phyloP scores from a whole-genome alignment of 2,329 filamentous ascomycete species.

The Nothophoma quercina region DNA sequence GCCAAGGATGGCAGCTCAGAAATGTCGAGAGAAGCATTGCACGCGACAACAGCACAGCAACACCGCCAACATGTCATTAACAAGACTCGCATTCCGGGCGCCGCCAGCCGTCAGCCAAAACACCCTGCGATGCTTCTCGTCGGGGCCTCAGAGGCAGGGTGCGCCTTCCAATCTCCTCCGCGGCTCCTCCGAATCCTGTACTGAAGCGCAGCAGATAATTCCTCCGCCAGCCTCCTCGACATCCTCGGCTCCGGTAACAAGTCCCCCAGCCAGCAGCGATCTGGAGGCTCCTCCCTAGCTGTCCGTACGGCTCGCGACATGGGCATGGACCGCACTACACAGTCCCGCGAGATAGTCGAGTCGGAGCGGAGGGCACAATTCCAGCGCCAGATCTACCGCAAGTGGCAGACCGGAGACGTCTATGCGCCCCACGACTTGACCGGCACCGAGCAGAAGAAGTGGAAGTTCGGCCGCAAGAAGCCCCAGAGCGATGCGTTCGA shows the following conservation, averaged over 20 bases:
- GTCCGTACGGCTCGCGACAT: conserved; percentile 27
- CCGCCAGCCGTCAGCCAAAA: conserved; percentile 9
- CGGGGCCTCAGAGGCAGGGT: conserved; percentile 31
- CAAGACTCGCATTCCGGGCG: conserved; percentile 24
- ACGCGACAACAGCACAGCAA: conserved; percentile 12
- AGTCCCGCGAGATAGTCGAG: conserved; percentile 34
- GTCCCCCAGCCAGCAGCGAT: conserved; percentile 1
- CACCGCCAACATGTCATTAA: conserved; percentile 32
- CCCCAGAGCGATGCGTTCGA: conserved; percentile 76
- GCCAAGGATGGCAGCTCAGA: conserved; percentile 9
- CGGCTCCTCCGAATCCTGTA: background rate
- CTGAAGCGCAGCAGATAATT: conserved; percentile 24
- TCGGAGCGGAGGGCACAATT: conserved; percentile 56
- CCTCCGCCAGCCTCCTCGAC: conserved; percentile 29
- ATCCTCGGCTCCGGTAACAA: conserved; percentile 28
- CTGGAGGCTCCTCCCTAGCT: conserved; percentile 14
- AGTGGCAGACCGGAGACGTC: conserved; percentile 80
- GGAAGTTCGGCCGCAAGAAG: conserved; percentile 64
- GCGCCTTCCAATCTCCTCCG: conserved; percentile 8
- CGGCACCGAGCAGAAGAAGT: conserved; percentile 80
- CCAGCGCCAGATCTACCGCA: conserved; percentile 70
- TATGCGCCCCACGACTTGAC: conserved; percentile 91
- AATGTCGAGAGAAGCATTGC: background rate
- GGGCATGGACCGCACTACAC: conserved; percentile 31
- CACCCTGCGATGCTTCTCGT: conserved; percentile 38